Conservation (phyloP, 176 grass and related monocot genomes). For the Pharus latifolius region DNA sequence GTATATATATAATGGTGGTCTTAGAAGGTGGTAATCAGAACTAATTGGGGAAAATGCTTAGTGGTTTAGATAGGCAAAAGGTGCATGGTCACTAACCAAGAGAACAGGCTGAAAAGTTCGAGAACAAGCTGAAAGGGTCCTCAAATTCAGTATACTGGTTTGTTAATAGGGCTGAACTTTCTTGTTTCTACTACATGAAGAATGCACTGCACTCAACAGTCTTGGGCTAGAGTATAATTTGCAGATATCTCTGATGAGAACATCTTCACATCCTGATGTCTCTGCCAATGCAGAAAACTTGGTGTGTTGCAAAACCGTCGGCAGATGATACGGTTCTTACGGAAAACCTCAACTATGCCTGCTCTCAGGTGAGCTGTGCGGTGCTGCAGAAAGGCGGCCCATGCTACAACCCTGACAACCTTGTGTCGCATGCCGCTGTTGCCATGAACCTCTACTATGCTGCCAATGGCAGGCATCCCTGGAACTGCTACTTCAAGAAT, state of each 20-base stretch:
- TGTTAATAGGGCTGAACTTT: too few species aligned
- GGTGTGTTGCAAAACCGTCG: constrained; percentile 81
- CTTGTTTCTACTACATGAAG: too few species aligned
- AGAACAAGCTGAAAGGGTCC: neutral
- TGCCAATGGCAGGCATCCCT: constrained; percentile 47
- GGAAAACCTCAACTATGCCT: constrained; percentile 63
- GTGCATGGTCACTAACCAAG: too few species aligned
- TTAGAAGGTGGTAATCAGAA: too few species aligned
- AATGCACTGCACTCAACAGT: too few species aligned
- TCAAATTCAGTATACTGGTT: neutral
- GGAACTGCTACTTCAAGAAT: constrained; percentile 75
- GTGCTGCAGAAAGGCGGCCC: constrained; percentile 48
- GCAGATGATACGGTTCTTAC: constrained; percentile 34
- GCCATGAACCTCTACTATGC: constrained; percentile 95
- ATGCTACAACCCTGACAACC: constrained; percentile 57
- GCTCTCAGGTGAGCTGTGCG: constrained; percentile 58
- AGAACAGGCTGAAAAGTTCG: too few species aligned
- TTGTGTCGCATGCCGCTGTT: constrained; percentile 58
- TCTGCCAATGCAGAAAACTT: constrained; percentile 47
- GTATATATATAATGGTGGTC: too few species aligned
- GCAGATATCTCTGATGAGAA: too few species aligned
- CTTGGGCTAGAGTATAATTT: neutral
- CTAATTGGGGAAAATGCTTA: too few species aligned
- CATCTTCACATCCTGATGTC: neutral
- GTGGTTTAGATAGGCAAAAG: too few species aligned